Evolutionary conservation across 306 rosid species (phyloP), one percentile per base, ranked within the genome.

Genomic region (Gastrolobium villosum): DNA sequence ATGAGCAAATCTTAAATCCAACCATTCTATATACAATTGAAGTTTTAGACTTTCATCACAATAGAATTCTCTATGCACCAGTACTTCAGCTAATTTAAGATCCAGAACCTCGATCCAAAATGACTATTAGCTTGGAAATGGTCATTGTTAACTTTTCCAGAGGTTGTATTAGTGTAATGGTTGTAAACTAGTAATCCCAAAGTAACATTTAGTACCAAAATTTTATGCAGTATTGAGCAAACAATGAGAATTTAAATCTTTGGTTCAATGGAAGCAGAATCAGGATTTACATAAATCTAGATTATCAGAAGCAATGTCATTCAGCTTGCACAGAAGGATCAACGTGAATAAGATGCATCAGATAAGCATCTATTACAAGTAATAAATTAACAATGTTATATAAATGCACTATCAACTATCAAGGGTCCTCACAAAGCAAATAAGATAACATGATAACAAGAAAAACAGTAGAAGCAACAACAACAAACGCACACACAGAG

Each of bases 251-350:
- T 44, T 44, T 46, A 59, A 26, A 60, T 79, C 35, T 49, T 48
- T 14, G 37, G 64, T 82, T 26, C 39, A 55, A 64, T 28, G 65
- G 41, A 55, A 64, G 60, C 44, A 35, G 15, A 56, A 15, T 39
- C 41, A 32, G 65, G 77, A 75, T 75, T 66, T 37, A 75, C 59
- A 37, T 35, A 41, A 74, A 63, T 67, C 57, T 54, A 54, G 59
- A 50, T 5, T n/a, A 68, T 73, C 48, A 79, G 68, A 56, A 67
- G 66, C 63, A 49, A 68, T 14, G 37, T 26, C 65, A 74, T 75
- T 80, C 48, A 57, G 53, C 78, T 75, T 67, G 68, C 76, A 31
- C 35, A 31, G 56, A 30, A 70, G 41, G 64, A 30, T n/a, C 54
- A 39, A 84, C 53, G 30, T 53, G 36, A 67, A 31, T 15, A 54